A percentile compares a stretch with the other conserved stretches of the same genome.
These are phyloP conservation scores for Trichophyton schoenleinii DNA, from an alignment of 2,329 filamentous ascomycete genomes.

Conservation along the genomic window DNA sequence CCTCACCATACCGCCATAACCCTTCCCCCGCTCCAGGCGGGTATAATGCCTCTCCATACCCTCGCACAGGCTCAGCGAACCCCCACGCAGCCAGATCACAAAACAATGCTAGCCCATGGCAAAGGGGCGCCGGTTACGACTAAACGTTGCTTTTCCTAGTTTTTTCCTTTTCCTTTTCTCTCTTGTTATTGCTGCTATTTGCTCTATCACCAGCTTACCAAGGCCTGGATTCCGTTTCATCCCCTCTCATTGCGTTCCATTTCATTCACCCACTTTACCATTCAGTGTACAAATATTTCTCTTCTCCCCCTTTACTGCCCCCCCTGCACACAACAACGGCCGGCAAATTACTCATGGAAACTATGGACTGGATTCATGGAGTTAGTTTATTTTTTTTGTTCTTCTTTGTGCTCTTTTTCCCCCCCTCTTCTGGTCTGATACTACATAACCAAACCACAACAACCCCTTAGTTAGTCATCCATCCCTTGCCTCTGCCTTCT, in stretches of 20 bases:
- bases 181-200: constrained; percentile 5
- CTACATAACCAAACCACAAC: background rate
- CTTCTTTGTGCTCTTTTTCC: too few relatives aligned
- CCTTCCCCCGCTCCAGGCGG: constrained; percentile 25
- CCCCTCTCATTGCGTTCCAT: too few relatives aligned
- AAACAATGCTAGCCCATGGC: constrained; percentile 51
- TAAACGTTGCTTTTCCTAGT: constrained; percentile 1
- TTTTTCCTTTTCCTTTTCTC: background rate
- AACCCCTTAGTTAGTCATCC: background rate
- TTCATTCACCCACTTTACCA: background rate
- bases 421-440: background rate
- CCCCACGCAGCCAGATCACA: constrained; percentile 31
- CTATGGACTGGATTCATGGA: constrained; percentile 5
- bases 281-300: background rate
- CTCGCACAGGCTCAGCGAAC: constrained; percentile 21
- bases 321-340: background rate
- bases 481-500: background rate
- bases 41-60: constrained; percentile 23
- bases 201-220: background rate
- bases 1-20: constrained; percentile 15
- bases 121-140: constrained; percentile 53
- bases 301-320: background rate
- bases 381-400: background rate
- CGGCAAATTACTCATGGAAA: too few relatives aligned
- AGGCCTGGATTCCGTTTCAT: too few relatives aligned